Evolutionary conservation across 208 protist genomes (phyloP), one percentile per base, ranked within the genome.

Genomic region (Trypanosoma brucei): DNA sequence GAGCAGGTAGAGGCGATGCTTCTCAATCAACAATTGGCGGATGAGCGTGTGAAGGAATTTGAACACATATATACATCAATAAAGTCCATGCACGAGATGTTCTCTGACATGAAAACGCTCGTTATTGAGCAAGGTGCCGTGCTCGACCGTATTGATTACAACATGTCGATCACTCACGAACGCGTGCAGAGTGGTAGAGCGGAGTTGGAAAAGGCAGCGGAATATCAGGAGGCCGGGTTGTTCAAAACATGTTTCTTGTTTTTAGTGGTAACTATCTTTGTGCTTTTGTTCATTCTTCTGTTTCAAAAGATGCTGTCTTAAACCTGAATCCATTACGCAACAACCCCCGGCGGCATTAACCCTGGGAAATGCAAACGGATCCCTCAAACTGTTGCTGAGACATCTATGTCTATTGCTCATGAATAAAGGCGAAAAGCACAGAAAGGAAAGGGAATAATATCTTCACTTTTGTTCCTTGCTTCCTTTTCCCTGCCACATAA

Each of bases 131-230:
- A 98, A 65, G 95, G 95, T 35, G 93, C 95, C 0, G 75, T 98
- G 42, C 71, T 98, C 4, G 95, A 98, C 61, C 88, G 95, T 34
- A 96, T 98, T 53, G 95, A 98, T 75, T 96, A 97, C 75, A 98
- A 98, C 83, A 96, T 98, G 83, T 93, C 81, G 38, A 65, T 97
- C 36, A 94, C 93, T 8, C 82, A 92, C 55, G 88, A 79, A 0
- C 79, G 88, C 13, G 83, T 97, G 13, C 76, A 91, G 55, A 87
- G 85, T 61, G 93, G 75, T 1, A 79, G 80, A 5, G 64, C 54
- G 46, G 91, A 98, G 67, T 73, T 97, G 44, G 59, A 92, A 58
- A 90, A 94, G 57, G 92, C 93, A 14, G 90, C 91, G 5, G 70
- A 97, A 58, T 95, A 96, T 63, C 84, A 94, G 60, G 83, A 84